Evolutionary conservation across 2,329 filamentous ascomycete genomes (phyloP).

Genomic region (Colletotrichum zoysiae): DNA sequence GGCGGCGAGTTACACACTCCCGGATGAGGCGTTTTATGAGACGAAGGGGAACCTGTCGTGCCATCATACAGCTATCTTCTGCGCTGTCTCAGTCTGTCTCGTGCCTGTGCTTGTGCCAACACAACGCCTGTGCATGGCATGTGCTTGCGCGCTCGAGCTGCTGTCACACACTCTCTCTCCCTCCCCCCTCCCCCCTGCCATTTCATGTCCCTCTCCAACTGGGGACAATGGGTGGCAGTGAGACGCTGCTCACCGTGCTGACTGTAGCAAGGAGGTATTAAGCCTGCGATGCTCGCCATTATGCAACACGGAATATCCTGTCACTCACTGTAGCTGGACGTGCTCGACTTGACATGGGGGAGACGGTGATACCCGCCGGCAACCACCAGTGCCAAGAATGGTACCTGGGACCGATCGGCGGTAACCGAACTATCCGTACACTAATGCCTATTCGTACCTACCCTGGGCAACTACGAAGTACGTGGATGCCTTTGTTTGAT

Average conservation of each 20-base stretch:
- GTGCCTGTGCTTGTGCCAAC: background rate
- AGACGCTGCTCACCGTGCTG: background rate
- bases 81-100: background rate
- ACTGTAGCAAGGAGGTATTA: background rate
- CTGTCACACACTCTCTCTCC: background rate
- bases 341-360: background rate
- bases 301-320: background rate
- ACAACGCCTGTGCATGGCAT: background rate
- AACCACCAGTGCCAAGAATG: constrained; percentile 25
- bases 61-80: constrained; percentile 2
- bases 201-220: background rate
- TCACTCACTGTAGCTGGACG: background rate
- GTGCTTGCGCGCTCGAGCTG: constrained; percentile 13
- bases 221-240: background rate
- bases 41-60: constrained; percentile 18
- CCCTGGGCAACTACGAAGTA: no score
- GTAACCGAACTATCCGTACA: background rate
- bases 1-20: constrained; percentile 17
- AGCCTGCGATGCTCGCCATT: background rate
- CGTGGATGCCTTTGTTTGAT: no score
- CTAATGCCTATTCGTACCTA: no score
- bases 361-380: background rate
- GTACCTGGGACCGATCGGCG: constrained; percentile 37
- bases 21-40: constrained; percentile 35
- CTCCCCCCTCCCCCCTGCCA: background rate